phyloP scores from a whole-genome alignment of 2,329 filamentous ascomycete species.

The Fusarium sp. region DNA sequence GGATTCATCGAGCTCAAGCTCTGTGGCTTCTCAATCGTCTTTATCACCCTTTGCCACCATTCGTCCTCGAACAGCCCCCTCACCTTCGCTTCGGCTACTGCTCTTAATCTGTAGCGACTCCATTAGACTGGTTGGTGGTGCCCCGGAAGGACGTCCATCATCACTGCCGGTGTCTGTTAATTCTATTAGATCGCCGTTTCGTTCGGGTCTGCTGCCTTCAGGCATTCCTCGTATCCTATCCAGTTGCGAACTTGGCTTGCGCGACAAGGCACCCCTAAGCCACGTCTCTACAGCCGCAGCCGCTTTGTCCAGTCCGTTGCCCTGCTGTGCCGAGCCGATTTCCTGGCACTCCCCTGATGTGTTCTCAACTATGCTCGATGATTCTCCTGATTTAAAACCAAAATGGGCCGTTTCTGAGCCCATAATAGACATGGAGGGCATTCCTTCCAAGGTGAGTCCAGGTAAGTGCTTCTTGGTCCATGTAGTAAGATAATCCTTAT shows the following conservation, averaged over 20 bases:
- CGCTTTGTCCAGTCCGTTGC: conserved; percentile 77
- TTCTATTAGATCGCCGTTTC: conserved; percentile 74
- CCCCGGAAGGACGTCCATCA: conserved; percentile 53
- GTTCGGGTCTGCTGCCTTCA: conserved; percentile 48
- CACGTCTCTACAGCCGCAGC: conserved; percentile 90
- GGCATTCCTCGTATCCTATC: conserved; percentile 51
- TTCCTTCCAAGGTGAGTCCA: conserved; percentile 73
- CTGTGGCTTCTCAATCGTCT: conserved; percentile 17
- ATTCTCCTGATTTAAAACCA: conserved; percentile 55
- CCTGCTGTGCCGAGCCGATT: conserved; percentile 54
- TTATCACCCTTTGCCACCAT: conserved; percentile 49
- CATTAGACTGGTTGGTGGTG: conserved; percentile 41
- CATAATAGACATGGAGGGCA: conserved; percentile 73
- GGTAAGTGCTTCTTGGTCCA: conserved; percentile 87
- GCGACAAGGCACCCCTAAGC: conserved; percentile 82
- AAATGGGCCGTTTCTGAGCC: conserved; percentile 68
- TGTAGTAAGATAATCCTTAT: conserved; percentile 83
- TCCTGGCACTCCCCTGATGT: conserved; percentile 60
- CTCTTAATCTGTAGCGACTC: conserved; percentile 45
- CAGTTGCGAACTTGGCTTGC: conserved; percentile 63
- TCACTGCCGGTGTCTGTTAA: conserved; percentile 70
- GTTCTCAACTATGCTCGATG: conserved; percentile 60
- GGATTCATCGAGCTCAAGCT: background rate
- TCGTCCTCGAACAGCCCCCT: conserved; percentile 51
- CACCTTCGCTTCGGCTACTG: conserved; percentile 52